phyloP scores from a whole-genome alignment of 2,329 filamentous ascomycete species.

The Lasiodiplodia sp. region DNA sequence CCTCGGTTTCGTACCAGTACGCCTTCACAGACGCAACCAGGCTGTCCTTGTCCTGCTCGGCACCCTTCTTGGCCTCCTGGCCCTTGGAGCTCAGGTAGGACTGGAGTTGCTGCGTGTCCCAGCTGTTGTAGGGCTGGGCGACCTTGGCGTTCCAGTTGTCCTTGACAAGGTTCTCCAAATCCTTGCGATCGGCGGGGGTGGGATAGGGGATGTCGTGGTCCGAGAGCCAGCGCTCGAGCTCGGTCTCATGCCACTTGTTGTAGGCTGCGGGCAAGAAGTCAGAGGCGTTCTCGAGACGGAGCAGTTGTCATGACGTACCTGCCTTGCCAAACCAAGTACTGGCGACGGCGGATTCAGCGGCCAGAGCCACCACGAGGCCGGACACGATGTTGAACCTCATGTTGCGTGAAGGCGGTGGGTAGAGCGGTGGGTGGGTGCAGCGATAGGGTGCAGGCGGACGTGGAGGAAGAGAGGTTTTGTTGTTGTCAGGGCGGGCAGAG shows the following conservation, averaged over 20 bases:
- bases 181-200: slow-evolving; percentile 88
- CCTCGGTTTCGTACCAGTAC: slow-evolving; percentile 80
- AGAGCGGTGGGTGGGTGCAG: slow-evolving; percentile 29
- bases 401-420: slow-evolving; percentile 39
- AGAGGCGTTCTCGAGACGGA: not conserved
- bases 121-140: slow-evolving; percentile 75
- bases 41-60: slow-evolving; percentile 72
- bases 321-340: slow-evolving; percentile 88
- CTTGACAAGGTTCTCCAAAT: slow-evolving; percentile 89
- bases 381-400: slow-evolving; percentile 81
- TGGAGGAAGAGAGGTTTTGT: slow-evolving; percentile 18
- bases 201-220: slow-evolving; percentile 93
- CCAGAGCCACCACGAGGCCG: slow-evolving; percentile 74
- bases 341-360: slow-evolving; percentile 72
- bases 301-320: slow-evolving; percentile 63
- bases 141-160: slow-evolving; percentile 86
- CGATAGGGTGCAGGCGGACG: slow-evolving; percentile 22
- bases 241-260: slow-evolving; percentile 98
- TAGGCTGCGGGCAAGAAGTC: slow-evolving; percentile 68
- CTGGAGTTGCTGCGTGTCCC: slow-evolving; percentile 74
- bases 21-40: slow-evolving; percentile 73
- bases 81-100: slow-evolving; percentile 76
- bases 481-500: slow-evolving; percentile 17
- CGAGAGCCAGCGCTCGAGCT: slow-evolving; percentile 95
- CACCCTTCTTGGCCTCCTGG: slow-evolving; percentile 70